These are phyloP conservation scores for Suillus placidus DNA, from an alignment of 768 basidiomycete species.

Conservation along the genomic window DNA sequence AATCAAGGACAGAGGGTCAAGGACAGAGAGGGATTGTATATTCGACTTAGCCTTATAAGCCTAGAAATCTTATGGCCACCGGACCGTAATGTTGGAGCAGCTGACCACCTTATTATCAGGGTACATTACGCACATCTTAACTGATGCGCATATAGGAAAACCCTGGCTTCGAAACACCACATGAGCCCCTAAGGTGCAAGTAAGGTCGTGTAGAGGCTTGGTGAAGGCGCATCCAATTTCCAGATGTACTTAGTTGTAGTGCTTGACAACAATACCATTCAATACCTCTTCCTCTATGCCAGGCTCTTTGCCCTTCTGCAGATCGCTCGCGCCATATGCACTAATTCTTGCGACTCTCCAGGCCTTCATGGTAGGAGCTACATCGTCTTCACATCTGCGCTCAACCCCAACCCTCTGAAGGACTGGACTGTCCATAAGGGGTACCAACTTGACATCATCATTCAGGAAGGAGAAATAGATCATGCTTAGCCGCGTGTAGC, in stretches of 20 bases:
- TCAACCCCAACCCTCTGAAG: constrained; percentile 47
- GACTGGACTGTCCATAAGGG: constrained; percentile 50
- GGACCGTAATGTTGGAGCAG: background rate
- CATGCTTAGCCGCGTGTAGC: constrained; percentile 51
- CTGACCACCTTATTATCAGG: background rate
- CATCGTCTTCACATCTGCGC: constrained; percentile 38
- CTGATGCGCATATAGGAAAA: background rate
- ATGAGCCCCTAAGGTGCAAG: background rate
- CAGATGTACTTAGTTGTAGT: constrained; percentile 45
- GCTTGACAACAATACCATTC: constrained; percentile 57
- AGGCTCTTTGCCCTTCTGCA: constrained; percentile 43
- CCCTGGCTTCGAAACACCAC: background rate
- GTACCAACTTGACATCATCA: constrained; percentile 49
- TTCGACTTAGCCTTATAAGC: background rate
- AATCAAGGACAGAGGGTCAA: background rate
- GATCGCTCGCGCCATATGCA: constrained; percentile 51
- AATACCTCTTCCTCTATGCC: constrained; percentile 58
- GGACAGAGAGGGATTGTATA: background rate
- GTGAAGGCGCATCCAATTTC: background rate
- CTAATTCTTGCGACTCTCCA: constrained; percentile 55
- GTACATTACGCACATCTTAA: background rate
- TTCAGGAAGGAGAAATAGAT: constrained; percentile 61
- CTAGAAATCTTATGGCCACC: background rate
- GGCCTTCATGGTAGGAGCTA: constrained; percentile 53
- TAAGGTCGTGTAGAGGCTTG: background rate